A percentile compares a stretch with the other conserved stretches of the same genome.
phyloP scores from a whole-genome alignment of 768 basidiomycete species.

The Floccularia luteovirens region DNA sequence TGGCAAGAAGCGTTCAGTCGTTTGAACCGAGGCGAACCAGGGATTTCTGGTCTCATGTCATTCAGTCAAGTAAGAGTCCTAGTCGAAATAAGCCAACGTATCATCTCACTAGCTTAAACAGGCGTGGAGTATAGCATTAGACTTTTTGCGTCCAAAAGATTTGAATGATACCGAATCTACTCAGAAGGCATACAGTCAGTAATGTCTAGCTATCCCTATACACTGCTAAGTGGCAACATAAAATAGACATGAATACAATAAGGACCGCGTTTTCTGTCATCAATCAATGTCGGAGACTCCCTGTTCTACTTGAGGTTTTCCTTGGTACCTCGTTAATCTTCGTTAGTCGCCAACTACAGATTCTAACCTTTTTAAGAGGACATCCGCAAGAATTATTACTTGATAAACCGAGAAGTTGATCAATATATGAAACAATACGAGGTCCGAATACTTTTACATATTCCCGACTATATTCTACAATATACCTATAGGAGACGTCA shows the following conservation, averaged over 20 bases:
- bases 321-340: slow-evolving; percentile 40
- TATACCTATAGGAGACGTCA: slow-evolving; percentile 28
- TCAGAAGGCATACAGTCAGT: neutral
- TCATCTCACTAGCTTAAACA: slow-evolving; percentile 14
- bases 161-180: slow-evolving; percentile 20
- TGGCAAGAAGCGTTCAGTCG: slow-evolving; percentile 68
- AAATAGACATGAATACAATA: slow-evolving; percentile 23
- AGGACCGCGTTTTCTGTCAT: slow-evolving; percentile 52
- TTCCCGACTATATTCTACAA: neutral
- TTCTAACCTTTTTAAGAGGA: slow-evolving; percentile 36
- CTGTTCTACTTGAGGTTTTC: slow-evolving; percentile 62
- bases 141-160: slow-evolving; percentile 49
- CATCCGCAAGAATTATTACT: slow-evolving; percentile 47
- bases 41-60: slow-evolving; percentile 55
- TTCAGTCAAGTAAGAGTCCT: slow-evolving; percentile 61
- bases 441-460: slow-evolving; percentile 23
- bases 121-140: slow-evolving; percentile 54
- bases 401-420: slow-evolving; percentile 56
- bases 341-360: neutral
- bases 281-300: slow-evolving; percentile 50
- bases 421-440: slow-evolving; percentile 54
- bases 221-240: neutral
- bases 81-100: neutral
- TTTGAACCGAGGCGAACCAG: slow-evolving; percentile 49
- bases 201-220: neutral